Conservation (phyloP, 768 basidiomycete species). For the Lyophyllum decastes region DNA sequence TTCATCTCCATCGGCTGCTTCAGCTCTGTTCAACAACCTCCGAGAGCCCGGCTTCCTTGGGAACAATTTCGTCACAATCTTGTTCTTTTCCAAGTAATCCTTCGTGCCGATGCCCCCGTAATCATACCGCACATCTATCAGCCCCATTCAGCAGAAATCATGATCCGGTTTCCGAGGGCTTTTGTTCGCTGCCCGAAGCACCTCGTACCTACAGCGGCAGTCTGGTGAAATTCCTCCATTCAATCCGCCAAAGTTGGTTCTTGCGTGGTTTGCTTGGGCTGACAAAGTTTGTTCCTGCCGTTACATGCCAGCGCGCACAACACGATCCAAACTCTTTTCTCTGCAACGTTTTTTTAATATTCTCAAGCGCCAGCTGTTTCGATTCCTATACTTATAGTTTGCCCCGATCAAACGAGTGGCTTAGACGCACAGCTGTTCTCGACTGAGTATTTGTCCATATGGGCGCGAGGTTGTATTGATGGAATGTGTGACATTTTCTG, state of each 20-base stretch:
- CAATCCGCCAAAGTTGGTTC: conserved; percentile 6
- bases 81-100: background rate
- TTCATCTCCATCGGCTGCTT: conserved; percentile 14
- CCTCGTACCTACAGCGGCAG: background rate
- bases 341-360: conserved; percentile 56
- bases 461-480: conserved; percentile 9
- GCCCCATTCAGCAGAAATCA: conserved; percentile 32
- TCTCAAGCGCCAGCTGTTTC: conserved; percentile 11
- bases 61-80: conserved; percentile 9
- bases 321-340: conserved; percentile 25
- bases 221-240: conserved; percentile 17
- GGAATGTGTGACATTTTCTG: conserved; percentile 9
- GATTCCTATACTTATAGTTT: background rate
- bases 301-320: conserved; percentile 1
- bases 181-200: conserved; percentile 5
- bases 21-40: background rate
- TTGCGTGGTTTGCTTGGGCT: background rate
- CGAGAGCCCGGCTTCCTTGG: conserved; percentile 12
- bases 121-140: conserved; percentile 29
- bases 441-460: conserved; percentile 14
- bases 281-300: conserved; percentile 22
- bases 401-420: conserved; percentile 18
- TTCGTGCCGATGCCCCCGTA: conserved; percentile 24
- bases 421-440: conserved; percentile 10
- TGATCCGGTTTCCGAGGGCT: conserved; percentile 45